These are phyloP conservation scores for Juncus effusus DNA, from an alignment of 176 grass and related monocot genomes.

Conservation along the genomic window DNA sequence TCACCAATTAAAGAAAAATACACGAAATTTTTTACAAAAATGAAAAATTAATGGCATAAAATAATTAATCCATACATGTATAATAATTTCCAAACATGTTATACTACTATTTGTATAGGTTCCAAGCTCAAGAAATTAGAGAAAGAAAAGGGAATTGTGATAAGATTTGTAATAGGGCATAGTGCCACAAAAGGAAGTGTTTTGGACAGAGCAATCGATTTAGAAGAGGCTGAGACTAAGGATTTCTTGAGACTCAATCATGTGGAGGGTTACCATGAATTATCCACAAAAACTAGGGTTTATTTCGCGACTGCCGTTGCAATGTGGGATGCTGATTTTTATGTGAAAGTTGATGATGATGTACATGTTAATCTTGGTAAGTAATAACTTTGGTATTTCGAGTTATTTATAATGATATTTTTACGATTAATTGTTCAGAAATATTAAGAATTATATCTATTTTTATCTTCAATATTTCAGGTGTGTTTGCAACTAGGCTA, in stretches of 20 bases:
- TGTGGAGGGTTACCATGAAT: constrained; percentile 81
- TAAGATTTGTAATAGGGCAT: constrained; percentile 95
- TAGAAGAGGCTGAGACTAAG: constrained; percentile 53
- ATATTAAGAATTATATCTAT: too few relatives aligned
- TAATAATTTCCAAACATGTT: neutral
- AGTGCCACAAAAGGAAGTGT: constrained; percentile 43
- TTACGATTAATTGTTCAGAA: too few relatives aligned
- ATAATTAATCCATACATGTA: too few relatives aligned
- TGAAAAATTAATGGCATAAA: too few relatives aligned
- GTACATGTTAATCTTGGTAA: constrained; percentile 95
- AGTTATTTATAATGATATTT: too few relatives aligned
- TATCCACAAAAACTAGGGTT: constrained; percentile 78
- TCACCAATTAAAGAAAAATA: too few relatives aligned
- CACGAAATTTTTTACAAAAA: too few relatives aligned
- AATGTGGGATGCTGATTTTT: constrained; percentile 96
- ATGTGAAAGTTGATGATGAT: constrained; percentile 95
- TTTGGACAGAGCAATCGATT: constrained; percentile 63
- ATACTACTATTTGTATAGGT: constrained; percentile 25
- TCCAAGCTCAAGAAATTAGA: constrained; percentile 64
- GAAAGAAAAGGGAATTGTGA: constrained; percentile 73
- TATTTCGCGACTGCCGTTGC: constrained; percentile 77
- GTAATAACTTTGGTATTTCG: neutral
- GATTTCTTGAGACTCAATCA: constrained; percentile 88
- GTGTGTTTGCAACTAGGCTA: constrained; percentile 55
- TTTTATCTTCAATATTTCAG: constrained; percentile 25